A percentile compares a stretch with the other conserved stretches of the same genome.
phyloP scores from a whole-genome alignment of 2,329 filamentous ascomycete genomes.

The Hymenotorrendiella dingleyae region DNA sequence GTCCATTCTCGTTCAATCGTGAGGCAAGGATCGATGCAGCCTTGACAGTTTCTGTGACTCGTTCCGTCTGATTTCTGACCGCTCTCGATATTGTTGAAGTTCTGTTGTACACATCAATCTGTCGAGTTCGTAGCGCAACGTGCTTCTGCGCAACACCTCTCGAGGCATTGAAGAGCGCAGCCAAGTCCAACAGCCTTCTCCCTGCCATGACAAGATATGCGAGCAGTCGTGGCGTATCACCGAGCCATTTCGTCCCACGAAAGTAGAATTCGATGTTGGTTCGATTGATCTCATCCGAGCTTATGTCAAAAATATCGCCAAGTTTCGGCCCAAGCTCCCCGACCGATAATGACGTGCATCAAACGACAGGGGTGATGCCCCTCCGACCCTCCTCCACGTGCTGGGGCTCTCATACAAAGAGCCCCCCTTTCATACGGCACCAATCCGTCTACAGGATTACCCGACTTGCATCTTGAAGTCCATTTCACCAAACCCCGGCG shows the following conservation, averaged over 20 bases:
- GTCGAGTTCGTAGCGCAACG: constrained; percentile 48
- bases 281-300: no score
- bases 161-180: constrained; percentile 64
- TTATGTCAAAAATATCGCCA: no score
- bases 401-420: no score
- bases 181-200: constrained; percentile 64
- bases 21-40: constrained; percentile 54
- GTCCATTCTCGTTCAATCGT: constrained; percentile 48
- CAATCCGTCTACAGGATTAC: no score
- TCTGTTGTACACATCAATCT: constrained; percentile 56
- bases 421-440: no score
- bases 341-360: constrained; percentile 4
- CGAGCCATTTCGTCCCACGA: constrained; percentile 14
- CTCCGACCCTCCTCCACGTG: no score
- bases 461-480: no score
- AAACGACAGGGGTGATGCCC: no score
- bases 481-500: no score
- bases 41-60: constrained; percentile 53
- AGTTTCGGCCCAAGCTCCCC: neutral
- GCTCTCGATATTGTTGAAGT: constrained; percentile 61
- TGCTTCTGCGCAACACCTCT: constrained; percentile 61
- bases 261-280: no score
- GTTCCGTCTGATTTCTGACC: constrained; percentile 55
- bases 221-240: constrained; percentile 6
- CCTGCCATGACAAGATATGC: constrained; percentile 40